These are phyloP conservation scores for Paramyrothecium sp. DNA, from an alignment of 2,329 filamentous ascomycete genomes.

Conservation along the genomic window DNA sequence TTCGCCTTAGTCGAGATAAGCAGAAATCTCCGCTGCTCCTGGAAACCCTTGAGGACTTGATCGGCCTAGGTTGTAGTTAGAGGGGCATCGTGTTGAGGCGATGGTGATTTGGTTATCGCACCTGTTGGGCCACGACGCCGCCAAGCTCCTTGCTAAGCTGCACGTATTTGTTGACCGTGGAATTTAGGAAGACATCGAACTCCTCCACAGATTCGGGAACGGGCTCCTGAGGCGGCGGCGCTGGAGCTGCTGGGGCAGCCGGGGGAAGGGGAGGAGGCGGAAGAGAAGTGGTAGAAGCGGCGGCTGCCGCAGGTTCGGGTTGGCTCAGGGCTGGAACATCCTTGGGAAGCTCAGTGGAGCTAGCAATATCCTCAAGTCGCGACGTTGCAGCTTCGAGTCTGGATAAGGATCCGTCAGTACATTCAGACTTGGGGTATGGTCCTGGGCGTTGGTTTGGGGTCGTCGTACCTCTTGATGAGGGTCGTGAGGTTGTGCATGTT, in stretches of 20 bases:
- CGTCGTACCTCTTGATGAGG: constrained; percentile 86
- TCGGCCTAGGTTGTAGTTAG: constrained; percentile 36
- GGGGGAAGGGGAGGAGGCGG: constrained; percentile 20
- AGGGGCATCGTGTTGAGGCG: background rate
- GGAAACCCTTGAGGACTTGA: constrained; percentile 64
- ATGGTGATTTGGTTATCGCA: constrained; percentile 32
- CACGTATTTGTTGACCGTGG: constrained; percentile 74
- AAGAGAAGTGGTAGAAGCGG: constrained; percentile 10
- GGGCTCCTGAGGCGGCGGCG: constrained; percentile 39
- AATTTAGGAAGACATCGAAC: constrained; percentile 77
- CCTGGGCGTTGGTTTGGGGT: background rate
- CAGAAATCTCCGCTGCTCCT: constrained; percentile 83
- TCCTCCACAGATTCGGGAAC: constrained; percentile 80
- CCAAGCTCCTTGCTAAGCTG: constrained; percentile 76
- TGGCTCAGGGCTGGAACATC: constrained; percentile 45
- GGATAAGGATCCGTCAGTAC: constrained; percentile 44
- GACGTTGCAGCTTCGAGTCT: constrained; percentile 98
- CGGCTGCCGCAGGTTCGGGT: constrained; percentile 31
- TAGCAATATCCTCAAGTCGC: constrained; percentile 92
- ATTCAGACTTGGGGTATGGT: background rate
- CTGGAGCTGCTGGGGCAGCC: constrained; percentile 13
- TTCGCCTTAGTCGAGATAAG: constrained; percentile 86
- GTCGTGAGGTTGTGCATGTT: constrained; percentile 97
- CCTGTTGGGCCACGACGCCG: constrained; percentile 77
- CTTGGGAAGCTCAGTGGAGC: constrained; percentile 63